phyloP scores from a whole-genome alignment of 1,139 yeast genomes.

The Saccharomyces hybrid region DNA sequence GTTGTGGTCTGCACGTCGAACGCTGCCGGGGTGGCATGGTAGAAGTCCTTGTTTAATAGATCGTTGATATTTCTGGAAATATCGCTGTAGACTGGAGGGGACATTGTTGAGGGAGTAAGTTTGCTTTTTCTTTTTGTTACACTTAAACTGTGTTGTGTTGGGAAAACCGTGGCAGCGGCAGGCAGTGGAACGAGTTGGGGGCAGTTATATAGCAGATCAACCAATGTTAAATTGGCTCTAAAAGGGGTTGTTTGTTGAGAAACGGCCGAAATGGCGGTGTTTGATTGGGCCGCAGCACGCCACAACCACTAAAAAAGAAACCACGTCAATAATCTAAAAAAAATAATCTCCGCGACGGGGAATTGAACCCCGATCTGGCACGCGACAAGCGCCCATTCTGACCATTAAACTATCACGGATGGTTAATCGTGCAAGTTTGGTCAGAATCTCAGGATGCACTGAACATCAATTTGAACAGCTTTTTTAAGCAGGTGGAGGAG shows the following conservation, averaged over 20 bases:
- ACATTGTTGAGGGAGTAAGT: slow-evolving; percentile 11
- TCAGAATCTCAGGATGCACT: too few species aligned
- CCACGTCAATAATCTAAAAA: neutral
- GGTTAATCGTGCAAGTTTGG: too few species aligned
- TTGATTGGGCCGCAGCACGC: slow-evolving; percentile 1
- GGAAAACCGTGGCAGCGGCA: neutral
- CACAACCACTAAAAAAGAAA: neutral
- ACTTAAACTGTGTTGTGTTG: neutral
- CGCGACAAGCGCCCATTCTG: slow-evolving; percentile 36
- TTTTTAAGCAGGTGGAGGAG: too few species aligned
- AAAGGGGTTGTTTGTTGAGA: slow-evolving; percentile 1
- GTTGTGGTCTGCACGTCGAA: slow-evolving; percentile 89
- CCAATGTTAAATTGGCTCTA: neutral
- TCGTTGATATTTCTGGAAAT: slow-evolving; percentile 86
- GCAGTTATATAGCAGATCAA: neutral
- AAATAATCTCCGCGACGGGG: slow-evolving; percentile 34
- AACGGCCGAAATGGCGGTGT: slow-evolving; percentile 1
- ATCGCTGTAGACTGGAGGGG: slow-evolving; percentile 55
- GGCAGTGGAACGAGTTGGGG: neutral
- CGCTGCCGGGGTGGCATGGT: slow-evolving; percentile 81
- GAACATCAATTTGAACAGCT: too few species aligned
- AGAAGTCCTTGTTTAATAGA: slow-evolving; percentile 85
- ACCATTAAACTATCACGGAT: slow-evolving; percentile 34
- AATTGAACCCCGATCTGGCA: slow-evolving; percentile 36
- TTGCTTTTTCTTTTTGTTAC: neutral